Conservation (phyloP, 176 grass and related monocot genomes). For the Rhynchospora breviuscula region DNA sequence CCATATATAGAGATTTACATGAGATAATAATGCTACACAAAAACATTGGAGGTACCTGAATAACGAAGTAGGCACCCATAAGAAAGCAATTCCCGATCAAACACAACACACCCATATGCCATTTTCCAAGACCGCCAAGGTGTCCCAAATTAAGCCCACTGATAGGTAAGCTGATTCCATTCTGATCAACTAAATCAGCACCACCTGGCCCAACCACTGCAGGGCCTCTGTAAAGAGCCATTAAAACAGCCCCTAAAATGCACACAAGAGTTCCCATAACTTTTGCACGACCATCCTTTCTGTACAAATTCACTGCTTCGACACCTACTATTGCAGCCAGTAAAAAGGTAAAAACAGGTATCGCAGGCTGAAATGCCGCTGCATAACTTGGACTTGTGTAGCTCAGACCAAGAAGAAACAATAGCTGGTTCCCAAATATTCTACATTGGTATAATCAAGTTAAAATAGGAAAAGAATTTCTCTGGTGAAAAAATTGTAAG, state of each 20-base stretch:
- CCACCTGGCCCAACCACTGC: slow-evolving; percentile 48
- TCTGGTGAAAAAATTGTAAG: not conserved
- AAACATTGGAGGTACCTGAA: slow-evolving; percentile 47
- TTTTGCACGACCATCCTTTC: slow-evolving; percentile 56
- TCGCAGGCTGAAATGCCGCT: slow-evolving; percentile 82
- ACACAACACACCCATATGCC: slow-evolving; percentile 70
- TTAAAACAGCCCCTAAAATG: slow-evolving; percentile 60
- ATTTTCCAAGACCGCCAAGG: slow-evolving; percentile 34
- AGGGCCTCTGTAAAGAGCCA: slow-evolving; percentile 74
- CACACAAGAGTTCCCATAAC: slow-evolving; percentile 60
- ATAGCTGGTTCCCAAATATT: slow-evolving; percentile 89
- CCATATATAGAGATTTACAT: not conserved
- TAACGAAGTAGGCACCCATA: slow-evolving; percentile 86
- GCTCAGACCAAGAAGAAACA: slow-evolving; percentile 76
- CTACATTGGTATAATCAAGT: slow-evolving; percentile 25
- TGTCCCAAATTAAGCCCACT: slow-evolving; percentile 18
- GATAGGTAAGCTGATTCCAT: not conserved
- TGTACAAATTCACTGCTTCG: slow-evolving; percentile 57
- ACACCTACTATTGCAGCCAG: slow-evolving; percentile 54
- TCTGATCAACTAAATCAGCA: not conserved
- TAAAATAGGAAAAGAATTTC: not conserved
- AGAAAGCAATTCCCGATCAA: slow-evolving; percentile 77
- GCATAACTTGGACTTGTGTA: slow-evolving; percentile 90
- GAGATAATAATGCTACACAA: not conserved
- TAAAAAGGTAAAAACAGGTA: slow-evolving; percentile 85